Evolutionary conservation across 2,329 filamentous ascomycete genomes (phyloP), one percentile per base, ranked within the genome.

Genomic region (Byssothecium circinans): DNA sequence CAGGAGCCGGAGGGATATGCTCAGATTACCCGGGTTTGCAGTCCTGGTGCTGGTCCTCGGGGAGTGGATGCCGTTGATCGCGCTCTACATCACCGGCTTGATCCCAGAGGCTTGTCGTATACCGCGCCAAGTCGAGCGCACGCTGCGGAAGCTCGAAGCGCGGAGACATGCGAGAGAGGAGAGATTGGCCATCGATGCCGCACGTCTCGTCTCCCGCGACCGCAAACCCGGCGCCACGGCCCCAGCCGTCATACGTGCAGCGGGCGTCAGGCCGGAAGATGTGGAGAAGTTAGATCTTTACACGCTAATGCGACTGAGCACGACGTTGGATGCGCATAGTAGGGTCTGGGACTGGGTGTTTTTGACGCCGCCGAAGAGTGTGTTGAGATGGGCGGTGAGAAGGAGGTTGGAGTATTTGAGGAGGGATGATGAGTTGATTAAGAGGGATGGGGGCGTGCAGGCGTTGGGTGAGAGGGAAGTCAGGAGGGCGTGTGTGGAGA

Each of bases 91-190:
- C 20, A 81, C 81, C 0, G 84, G 85, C 17, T 75, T 90, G 18
- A 87, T 95, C 20, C 92, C 92, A 0, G 83, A 83, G 58, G 87
- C 89, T 0, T 96, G 92, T 69, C 82, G 90, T 10, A 87, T 96
- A 49, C 92, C 92, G 0, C 75, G 74, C 32, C 92, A 96, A 73
- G 75, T 89, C 6, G 74, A 78, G n/a, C 79, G 83, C 32, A 72
- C 83, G 49, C 73, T 81, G 42, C 63, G 62, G 14, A 77, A 79
- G 54, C 71, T 77, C 1, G 81, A 88, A 64, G 42, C 42, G 55
- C 58, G 29, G 55, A 62, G 49, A 49, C 57, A 37, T 43, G 64
- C 37, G 50, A 45, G 53, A 34, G 50, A 58, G 45, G 41, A 43
- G 2, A 46, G 50, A 8, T 44, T 64, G 2, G 49, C 43, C 1